Evolutionary conservation across 805 yeast genomes (phyloP).

Genomic region (Candida ovalis): DNA sequence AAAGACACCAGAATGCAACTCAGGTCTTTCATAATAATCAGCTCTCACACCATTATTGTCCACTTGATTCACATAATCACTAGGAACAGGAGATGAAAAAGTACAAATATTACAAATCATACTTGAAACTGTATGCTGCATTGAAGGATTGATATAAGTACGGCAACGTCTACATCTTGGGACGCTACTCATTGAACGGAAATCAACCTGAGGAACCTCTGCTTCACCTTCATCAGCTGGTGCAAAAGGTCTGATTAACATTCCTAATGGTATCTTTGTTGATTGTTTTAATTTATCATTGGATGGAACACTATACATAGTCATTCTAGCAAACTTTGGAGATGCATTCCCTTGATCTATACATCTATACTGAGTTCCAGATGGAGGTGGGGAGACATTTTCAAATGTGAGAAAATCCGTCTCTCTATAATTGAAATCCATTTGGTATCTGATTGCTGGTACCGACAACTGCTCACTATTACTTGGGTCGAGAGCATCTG

Average conservation of each 20-base stretch:
- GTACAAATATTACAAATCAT: constrained; percentile 87
- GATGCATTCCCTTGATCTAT: constrained; percentile 83
- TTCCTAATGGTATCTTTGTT: constrained; percentile 76
- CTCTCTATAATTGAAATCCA: constrained; percentile 34
- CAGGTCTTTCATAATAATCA: constrained; percentile 67
- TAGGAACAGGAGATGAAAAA: constrained; percentile 65
- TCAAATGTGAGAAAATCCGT: constrained; percentile 65
- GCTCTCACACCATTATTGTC: constrained; percentile 59
- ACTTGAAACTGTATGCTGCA: constrained; percentile 59
- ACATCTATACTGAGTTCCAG: constrained; percentile 65
- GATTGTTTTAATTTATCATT: constrained; percentile 63
- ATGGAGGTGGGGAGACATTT: constrained; percentile 78
- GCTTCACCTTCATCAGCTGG: constrained; percentile 46
- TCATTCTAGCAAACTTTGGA: constrained; percentile 71
- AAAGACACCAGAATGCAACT: constrained; percentile 75
- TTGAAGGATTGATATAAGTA: constrained; percentile 81
- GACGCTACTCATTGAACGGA: constrained; percentile 56
- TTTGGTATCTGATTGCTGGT: constrained; percentile 30
- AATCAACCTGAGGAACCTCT: constrained; percentile 65
- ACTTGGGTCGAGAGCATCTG: constrained; percentile 6
- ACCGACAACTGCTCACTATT: constrained; percentile 33
- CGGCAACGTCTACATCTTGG: constrained; percentile 92
- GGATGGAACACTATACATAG: constrained; percentile 81
- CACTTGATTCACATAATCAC: constrained; percentile 60
- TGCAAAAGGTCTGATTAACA: constrained; percentile 84